Base-by-base conservation (phyloP, 148 eudicot genomes). In the Drosera capensis region DNA sequence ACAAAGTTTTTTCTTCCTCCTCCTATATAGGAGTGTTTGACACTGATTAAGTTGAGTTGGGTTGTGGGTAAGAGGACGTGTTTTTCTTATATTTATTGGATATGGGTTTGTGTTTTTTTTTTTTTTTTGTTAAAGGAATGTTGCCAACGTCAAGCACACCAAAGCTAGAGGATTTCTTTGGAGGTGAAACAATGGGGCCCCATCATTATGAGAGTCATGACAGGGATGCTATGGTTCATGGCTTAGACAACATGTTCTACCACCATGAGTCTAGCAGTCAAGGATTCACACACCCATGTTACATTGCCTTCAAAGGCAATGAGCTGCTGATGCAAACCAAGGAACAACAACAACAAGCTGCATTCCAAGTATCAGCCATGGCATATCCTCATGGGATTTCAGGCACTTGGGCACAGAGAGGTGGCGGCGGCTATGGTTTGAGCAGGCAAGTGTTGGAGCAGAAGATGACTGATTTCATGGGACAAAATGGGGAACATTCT, bases 161-260 rank as follows among this genome's bases (percentile, higher is more conserved):
- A 38, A 87, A 87, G 58, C 66, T 82, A 11, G 96, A 82, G 48
- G 79, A 82, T 48, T 87, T 87, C 68, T 74, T 87, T 49, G 94
- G 96, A 14, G 65, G 67, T 49, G 73, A 70, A 63, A 52, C 67
- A 40, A 58, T 75, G 64, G 86, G 64, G 66, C 29, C 63, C 65
- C 72, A 68, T 59, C 53, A 61, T 14, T 53, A 57, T 48, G 48
- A 65, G 36, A 47, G 40, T 36, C 45, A 65, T 25, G 48, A 64
- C 42, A 57, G 60, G 14, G 67, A 55, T 1, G 59, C 64, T 14
- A 62, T 55, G 57, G 59, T 74, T 38, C 64, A 71, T 1, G 67
- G 77, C 60, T 48, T 75, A 22, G 81, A 71, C 74, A 75, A 60
- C 59, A 64, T 56, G 49, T 71, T 40, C 65, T 72, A 52, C 68